These are phyloP conservation scores for Smallanthus sonchifolius DNA, from an alignment of 129 eudicot species.

Conservation along the genomic window DNA sequence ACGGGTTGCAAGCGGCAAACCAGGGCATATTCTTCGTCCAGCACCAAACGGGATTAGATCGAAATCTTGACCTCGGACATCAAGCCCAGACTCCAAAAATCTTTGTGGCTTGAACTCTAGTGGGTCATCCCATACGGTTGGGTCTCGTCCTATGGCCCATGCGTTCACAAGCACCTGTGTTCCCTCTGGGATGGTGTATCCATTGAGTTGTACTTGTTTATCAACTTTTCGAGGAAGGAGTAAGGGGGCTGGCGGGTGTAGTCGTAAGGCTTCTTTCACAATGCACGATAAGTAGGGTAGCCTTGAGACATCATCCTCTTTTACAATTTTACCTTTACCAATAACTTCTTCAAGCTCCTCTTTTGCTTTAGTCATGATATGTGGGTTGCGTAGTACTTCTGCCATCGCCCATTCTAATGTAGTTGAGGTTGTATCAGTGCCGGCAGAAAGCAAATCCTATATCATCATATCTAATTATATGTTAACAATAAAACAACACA, in stretches of 20 bases:
- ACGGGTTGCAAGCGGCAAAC: constrained; percentile 31
- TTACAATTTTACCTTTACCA: constrained; percentile 38
- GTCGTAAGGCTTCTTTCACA: constrained; percentile 41
- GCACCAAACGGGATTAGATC: constrained; percentile 37
- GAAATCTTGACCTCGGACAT: constrained; percentile 23
- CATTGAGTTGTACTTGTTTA: constrained; percentile 8
- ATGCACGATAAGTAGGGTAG: constrained; percentile 35
- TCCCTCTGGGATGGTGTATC: constrained; percentile 22
- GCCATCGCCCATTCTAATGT: constrained; percentile 69
- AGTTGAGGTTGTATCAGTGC: constrained; percentile 67
- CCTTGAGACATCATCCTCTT: constrained; percentile 21
- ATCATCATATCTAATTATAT: not conserved
- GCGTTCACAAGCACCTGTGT: constrained; percentile 33
- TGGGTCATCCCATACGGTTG: constrained; percentile 17
- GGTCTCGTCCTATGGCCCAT: constrained; percentile 34
- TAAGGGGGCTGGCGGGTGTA: constrained; percentile 31
- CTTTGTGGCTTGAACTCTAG: constrained; percentile 25
- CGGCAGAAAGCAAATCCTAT: constrained; percentile 60
- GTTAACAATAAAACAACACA: not conserved
- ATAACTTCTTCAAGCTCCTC: constrained; percentile 48
- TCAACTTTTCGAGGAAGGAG: constrained; percentile 27
- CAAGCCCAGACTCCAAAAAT: constrained; percentile 12
- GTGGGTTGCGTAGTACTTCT: constrained; percentile 40
- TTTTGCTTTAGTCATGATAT: constrained; percentile 39
- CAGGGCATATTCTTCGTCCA: constrained; percentile 36